These are phyloP conservation scores for Tylopilus rubrobrunneus DNA, from an alignment of 768 basidiomycete genomes.

Conservation along the genomic window DNA sequence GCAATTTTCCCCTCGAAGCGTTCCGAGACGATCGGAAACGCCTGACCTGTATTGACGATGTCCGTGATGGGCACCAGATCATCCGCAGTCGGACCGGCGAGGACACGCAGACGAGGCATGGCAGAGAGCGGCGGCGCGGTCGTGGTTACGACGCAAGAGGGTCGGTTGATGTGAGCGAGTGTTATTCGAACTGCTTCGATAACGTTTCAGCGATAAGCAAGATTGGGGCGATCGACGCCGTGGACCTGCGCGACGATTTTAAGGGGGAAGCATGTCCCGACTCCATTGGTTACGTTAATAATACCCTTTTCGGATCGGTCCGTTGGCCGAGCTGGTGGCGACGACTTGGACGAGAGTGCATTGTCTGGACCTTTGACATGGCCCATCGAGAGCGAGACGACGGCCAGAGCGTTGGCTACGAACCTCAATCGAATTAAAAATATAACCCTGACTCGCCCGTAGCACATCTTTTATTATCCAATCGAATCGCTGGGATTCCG, in stretches of 20 bases:
- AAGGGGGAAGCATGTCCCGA: background rate
- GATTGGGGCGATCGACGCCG: constrained; percentile 12
- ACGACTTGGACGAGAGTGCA: too few relatives aligned
- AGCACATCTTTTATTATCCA: background rate
- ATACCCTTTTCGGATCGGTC: constrained; percentile 14
- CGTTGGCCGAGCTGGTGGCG: background rate
- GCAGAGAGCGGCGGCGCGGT: background rate
- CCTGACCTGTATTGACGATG: constrained; percentile 31
- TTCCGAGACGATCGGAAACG: constrained; percentile 54
- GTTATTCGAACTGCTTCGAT: background rate
- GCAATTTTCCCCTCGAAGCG: constrained; percentile 73
- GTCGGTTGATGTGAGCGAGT: background rate
- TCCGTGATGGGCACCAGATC: constrained; percentile 53
- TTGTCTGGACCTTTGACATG: background rate
- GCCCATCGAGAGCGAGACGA: background rate
- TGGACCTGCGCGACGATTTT: constrained; percentile 26
- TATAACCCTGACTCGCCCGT: background rate
- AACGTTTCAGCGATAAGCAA: background rate
- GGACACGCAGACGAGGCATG: constrained; percentile 61
- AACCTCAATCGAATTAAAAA: background rate
- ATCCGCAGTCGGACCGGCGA: constrained; percentile 63
- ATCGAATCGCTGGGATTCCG: background rate
- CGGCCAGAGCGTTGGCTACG: background rate
- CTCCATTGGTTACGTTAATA: constrained; percentile 9
- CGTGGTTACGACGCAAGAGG: background rate